Evolutionary conservation across 441 rosid genomes (phyloP), one percentile per base, ranked within the genome.

Genomic region (Biscutella laevigata): DNA sequence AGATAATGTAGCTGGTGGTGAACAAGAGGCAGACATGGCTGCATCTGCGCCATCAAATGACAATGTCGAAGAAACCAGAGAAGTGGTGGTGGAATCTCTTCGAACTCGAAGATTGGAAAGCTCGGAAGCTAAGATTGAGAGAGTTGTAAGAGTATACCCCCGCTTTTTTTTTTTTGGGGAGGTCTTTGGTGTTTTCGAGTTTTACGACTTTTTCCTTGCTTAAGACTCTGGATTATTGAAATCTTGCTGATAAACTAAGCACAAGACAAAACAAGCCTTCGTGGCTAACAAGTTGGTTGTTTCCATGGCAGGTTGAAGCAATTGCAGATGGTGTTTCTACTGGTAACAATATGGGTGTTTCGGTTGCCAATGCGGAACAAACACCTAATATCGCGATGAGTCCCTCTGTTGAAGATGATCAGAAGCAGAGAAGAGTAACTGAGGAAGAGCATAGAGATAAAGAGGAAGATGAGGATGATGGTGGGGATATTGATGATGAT

Each of bases 271-370:
- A 30, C 10, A n/a, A 59, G 28, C 8, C 21, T 46, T 4, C 14
- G 7, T 63, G 38, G 43, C 6, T 30, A 63, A 55, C 17, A 54
- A 10, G 40, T 10, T 54, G 14, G 55, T 38, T 69, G 45, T 22
- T 58, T 44, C 22, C 37, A 4, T 7, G 56, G 48, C 83, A 86
- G 95, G 72, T 74, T 6, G 43, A 71, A 65, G 40, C 74, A 44
- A 15, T 41, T 29, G 35, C 61, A 49, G 62, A 66, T 13, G 53
- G 27, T 41, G 79, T 27, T 7, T 43, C 46, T 38, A 75, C 46
- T 12, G 69, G 59, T 49, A 68, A 62, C 67, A 71, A 51, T 39
- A 74, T 36, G 19, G 65, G 57, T 67, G 71, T 45, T 55, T 49
- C 72, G 13, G 66, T 56, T 33, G 73, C 64, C 64, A 63, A 59